A percentile compares a stretch with the other conserved stretches of the same genome.
Conservation (phyloP, 2,329 filamentous ascomycete genomes). For the Stachybotrys chlorohalonatus region DNA sequence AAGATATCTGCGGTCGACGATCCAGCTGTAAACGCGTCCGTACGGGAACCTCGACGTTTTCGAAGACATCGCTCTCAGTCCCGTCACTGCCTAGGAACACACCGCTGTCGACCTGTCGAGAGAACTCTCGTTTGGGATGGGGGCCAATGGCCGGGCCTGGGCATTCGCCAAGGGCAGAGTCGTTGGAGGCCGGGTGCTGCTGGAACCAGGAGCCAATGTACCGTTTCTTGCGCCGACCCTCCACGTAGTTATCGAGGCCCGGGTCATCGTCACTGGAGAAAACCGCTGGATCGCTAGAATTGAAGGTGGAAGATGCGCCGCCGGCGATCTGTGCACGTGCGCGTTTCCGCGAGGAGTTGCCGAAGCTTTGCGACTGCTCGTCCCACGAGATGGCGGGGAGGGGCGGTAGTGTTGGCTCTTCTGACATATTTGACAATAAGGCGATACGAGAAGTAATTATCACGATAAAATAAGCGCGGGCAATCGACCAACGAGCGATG, state of each 20-base stretch:
- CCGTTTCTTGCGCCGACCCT: conserved; percentile 48
- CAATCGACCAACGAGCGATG: neutral
- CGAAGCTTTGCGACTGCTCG: conserved; percentile 27
- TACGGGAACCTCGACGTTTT: conserved; percentile 19
- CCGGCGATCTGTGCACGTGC: conserved; percentile 19
- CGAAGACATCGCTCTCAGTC: conserved; percentile 31
- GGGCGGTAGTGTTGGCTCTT: conserved; percentile 31
- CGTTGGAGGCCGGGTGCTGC: conserved; percentile 43
- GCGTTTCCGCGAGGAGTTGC: conserved; percentile 30
- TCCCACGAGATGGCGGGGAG: conserved; percentile 29
- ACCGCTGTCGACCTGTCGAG: conserved; percentile 57
- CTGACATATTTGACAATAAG: conserved; percentile 18
- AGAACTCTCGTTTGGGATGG: conserved; percentile 41
- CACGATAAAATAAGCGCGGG: too few relatives aligned
- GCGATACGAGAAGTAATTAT: too few relatives aligned
- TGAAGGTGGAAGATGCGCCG: conserved; percentile 26
- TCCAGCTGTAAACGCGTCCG: conserved; percentile 28
- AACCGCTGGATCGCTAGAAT: conserved; percentile 61
- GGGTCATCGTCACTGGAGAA: conserved; percentile 68
- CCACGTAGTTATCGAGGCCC: conserved; percentile 53
- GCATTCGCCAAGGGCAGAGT: conserved; percentile 35
- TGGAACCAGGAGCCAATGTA: conserved; percentile 62
- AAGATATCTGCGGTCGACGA: conserved; percentile 19
- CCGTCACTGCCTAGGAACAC: conserved; percentile 59
- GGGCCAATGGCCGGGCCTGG: conserved; percentile 16